Conservation (phyloP, 2,329 filamentous ascomycete species). For the Didymosphaeria variabile region DNA sequence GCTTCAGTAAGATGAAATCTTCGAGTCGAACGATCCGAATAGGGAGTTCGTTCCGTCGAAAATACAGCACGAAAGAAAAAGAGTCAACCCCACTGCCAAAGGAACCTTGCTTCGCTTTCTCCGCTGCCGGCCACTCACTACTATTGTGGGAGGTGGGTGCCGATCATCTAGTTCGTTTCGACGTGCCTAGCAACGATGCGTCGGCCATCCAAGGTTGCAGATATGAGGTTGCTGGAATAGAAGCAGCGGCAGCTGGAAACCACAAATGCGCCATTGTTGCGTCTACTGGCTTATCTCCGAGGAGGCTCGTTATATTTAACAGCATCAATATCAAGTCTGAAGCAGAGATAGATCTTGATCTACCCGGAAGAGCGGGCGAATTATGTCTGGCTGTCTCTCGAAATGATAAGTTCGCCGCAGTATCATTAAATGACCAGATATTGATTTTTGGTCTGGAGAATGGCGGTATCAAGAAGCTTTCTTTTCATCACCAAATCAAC, state of each 20-base stretch:
- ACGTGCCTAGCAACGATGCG: constrained; percentile 36
- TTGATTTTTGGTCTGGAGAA: constrained; percentile 30
- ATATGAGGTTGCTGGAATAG: constrained; percentile 44
- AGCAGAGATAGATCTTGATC: constrained; percentile 27
- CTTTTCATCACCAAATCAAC: constrained; percentile 38
- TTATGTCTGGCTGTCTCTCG: constrained; percentile 32
- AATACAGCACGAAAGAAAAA: constrained; percentile 24
- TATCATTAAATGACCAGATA: constrained; percentile 34
- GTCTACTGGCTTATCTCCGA: constrained; percentile 27
- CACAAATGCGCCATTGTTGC: constrained; percentile 45
- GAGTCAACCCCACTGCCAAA: constrained; percentile 34
- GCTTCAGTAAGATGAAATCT: constrained; percentile 28
- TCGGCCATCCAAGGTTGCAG: constrained; percentile 38
- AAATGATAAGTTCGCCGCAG: constrained; percentile 33
- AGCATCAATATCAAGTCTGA: constrained; percentile 31
- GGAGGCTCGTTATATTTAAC: constrained; percentile 38
- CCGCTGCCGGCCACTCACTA: constrained; percentile 34
- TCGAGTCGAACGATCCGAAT: constrained; percentile 31
- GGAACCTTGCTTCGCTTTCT: constrained; percentile 44
- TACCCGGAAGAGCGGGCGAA: constrained; percentile 20
- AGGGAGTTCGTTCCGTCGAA: constrained; percentile 35
- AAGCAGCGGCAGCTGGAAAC: constrained; percentile 44
- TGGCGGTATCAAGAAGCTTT: constrained; percentile 29
- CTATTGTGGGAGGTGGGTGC: constrained; percentile 31
- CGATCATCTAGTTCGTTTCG: constrained; percentile 38